A percentile compares a stretch with the other conserved stretches of the same genome.
phyloP scores from a whole-genome alignment of 2,329 filamentous ascomycete genomes.

The Pyrenophora teres region DNA sequence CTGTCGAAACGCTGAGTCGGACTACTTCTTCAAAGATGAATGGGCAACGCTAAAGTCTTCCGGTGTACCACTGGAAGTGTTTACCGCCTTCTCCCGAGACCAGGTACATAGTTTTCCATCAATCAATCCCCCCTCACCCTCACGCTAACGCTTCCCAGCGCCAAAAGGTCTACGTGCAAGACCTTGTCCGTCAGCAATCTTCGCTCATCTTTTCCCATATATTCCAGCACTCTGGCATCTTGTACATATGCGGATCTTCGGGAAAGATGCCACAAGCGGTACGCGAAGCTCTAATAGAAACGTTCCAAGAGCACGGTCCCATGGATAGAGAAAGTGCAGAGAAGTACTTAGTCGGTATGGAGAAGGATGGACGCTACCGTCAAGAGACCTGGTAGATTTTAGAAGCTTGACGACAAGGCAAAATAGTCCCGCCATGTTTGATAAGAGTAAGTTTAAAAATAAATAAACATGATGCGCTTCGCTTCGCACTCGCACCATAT shows the following conservation, averaged over 20 bases:
- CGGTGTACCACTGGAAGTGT: slow-evolving; percentile 56
- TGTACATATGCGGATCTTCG: slow-evolving; percentile 65
- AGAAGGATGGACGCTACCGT: slow-evolving; percentile 66
- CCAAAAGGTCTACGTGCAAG: slow-evolving; percentile 71
- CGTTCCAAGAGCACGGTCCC: slow-evolving; percentile 54
- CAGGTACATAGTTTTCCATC: slow-evolving; percentile 47
- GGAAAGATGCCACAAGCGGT: slow-evolving; percentile 75
- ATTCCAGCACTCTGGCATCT: slow-evolving; percentile 56
- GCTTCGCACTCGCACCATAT: too few relatives aligned
- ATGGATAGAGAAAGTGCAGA: slow-evolving; percentile 59
- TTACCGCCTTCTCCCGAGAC: slow-evolving; percentile 73
- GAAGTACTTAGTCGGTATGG: slow-evolving; percentile 60
- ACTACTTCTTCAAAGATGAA: slow-evolving; percentile 82
- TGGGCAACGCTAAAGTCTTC: slow-evolving; percentile 61
- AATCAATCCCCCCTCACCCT: background rate
- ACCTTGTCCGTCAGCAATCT: slow-evolving; percentile 60
- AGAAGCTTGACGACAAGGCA: too few relatives aligned
- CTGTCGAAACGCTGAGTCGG: slow-evolving; percentile 72
- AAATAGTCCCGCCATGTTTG: too few relatives aligned
- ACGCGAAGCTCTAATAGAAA: slow-evolving; percentile 67
- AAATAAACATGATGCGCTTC: too few relatives aligned
- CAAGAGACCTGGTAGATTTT: slow-evolving; percentile 69
- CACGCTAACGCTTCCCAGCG: slow-evolving; percentile 25
- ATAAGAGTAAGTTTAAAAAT: too few relatives aligned
- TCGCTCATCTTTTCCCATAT: slow-evolving; percentile 58